Conservation (phyloP, 352 stramenopile species). For the Phytopythium delawarense region DNA sequence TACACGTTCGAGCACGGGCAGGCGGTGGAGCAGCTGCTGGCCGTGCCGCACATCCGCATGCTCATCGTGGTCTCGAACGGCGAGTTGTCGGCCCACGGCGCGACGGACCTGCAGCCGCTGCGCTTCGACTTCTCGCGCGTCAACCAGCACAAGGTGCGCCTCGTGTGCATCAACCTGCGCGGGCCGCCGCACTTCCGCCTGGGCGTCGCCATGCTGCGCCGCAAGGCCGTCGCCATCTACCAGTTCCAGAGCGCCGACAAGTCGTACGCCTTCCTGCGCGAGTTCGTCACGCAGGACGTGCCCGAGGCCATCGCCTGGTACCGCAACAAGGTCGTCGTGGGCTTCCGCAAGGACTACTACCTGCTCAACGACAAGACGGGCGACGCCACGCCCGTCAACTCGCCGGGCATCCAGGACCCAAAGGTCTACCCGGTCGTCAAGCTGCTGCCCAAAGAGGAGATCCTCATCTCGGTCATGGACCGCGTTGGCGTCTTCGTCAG, state of each 20-base stretch:
- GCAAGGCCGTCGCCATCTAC: conserved; percentile 73
- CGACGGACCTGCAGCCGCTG: conserved; percentile 74
- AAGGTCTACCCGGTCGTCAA: conserved; percentile 74
- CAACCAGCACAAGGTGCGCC: conserved; percentile 64
- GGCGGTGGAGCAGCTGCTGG: conserved; percentile 74
- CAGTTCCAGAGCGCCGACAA: conserved; percentile 83
- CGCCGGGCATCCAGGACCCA: conserved; percentile 56
- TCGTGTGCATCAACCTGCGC: conserved; percentile 81
- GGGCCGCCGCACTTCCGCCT: conserved; percentile 82
- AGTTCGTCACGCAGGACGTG: conserved; percentile 71
- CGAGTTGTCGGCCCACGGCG: conserved; percentile 63
- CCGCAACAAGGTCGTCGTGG: conserved; percentile 83
- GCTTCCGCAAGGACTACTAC: conserved; percentile 70
- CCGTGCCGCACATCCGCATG: conserved; percentile 86
- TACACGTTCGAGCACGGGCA: conserved; percentile 75
- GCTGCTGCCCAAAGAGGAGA: conserved; percentile 82
- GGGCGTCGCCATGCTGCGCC: conserved; percentile 56
- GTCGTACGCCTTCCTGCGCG: conserved; percentile 69
- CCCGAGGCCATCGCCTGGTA: conserved; percentile 86
- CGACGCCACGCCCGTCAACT: conserved; percentile 68
- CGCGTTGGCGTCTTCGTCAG: conserved; percentile 78
- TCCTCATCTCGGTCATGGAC: conserved; percentile 77
- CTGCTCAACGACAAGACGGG: conserved; percentile 83
- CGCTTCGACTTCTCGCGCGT: conserved; percentile 76
- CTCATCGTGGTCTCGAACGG: conserved; percentile 80